A percentile compares a stretch with the other conserved stretches of the same genome.
Evolutionary conservation across 2,329 filamentous ascomycete genomes (phyloP).

Genomic region (Alternaria gaisen): DNA sequence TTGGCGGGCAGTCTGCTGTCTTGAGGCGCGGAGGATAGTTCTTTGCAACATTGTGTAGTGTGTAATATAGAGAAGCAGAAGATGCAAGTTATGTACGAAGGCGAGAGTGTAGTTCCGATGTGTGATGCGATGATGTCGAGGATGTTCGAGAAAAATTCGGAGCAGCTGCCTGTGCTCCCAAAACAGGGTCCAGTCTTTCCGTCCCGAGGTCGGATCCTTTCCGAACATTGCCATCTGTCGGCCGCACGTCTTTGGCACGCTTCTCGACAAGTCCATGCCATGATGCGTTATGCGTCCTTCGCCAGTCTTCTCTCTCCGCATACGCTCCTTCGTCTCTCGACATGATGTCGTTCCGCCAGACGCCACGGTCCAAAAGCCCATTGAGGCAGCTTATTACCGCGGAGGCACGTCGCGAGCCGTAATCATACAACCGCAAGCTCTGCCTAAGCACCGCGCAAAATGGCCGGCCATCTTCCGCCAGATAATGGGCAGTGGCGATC

Average conservation of each 20-base stretch:
- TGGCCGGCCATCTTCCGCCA: constrained; percentile 66
- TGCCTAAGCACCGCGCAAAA: constrained; percentile 57
- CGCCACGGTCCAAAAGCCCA: constrained; percentile 26
- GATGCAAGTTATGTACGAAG: constrained; percentile 1
- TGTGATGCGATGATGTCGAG: constrained; percentile 30
- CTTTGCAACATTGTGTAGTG: constrained; percentile 59
- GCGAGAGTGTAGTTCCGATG: constrained; percentile 6
- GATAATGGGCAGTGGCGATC: constrained; percentile 70
- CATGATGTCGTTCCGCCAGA: constrained; percentile 14
- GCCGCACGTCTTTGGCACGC: neutral
- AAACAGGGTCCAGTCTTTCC: constrained; percentile 29
- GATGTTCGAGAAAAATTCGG: constrained; percentile 32
- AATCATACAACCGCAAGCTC: constrained; percentile 64
- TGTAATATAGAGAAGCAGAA: constrained; percentile 15
- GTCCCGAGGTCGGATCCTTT: constrained; percentile 21
- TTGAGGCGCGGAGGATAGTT: constrained; percentile 59
- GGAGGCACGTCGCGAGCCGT: constrained; percentile 75
- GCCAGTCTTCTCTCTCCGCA: constrained; percentile 25
- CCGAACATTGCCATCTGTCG: constrained; percentile 18
- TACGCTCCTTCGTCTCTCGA: constrained; percentile 21
- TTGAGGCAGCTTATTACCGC: constrained; percentile 67
- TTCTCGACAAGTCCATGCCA: constrained; percentile 14
- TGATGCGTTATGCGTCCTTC: constrained; percentile 37
- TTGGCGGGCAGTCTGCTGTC: constrained; percentile 54
- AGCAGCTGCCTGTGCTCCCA: constrained; percentile 11